Conservation (phyloP, 2,329 filamentous ascomycete species). For the Apiospora marii region DNA sequence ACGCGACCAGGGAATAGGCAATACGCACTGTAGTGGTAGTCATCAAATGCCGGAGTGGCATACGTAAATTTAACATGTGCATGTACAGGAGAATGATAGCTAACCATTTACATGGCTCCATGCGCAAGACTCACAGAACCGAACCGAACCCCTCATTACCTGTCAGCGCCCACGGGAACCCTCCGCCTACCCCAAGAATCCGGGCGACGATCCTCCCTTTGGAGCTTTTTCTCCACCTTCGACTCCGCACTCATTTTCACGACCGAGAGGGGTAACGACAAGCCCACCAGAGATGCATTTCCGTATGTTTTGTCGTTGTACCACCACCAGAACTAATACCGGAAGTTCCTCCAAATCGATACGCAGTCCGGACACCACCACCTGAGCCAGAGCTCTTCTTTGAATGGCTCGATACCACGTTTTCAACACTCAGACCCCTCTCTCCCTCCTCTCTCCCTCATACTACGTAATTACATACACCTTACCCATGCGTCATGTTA, state of each 20-base stretch:
- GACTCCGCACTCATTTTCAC: not conserved
- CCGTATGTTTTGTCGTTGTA: not conserved
- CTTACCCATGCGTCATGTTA: not conserved
- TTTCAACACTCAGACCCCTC: constrained; percentile 9
- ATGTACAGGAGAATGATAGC: too few relatives aligned
- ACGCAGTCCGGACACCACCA: not conserved
- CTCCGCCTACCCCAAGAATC: not conserved
- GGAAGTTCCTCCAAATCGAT: not conserved
- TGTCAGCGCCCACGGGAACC: not conserved
- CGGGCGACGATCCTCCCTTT: not conserved
- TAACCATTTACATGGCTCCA: not conserved
- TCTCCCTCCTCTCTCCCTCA: not conserved
- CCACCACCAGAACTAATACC: not conserved
- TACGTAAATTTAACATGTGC: not conserved
- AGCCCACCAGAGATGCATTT: not conserved
- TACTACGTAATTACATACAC: not conserved
- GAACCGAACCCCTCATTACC: not conserved
- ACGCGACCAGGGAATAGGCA: not conserved
- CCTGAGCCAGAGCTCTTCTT: not conserved
- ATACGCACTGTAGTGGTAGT: not conserved
- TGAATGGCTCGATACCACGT: constrained; percentile 4
- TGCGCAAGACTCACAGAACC: not conserved
- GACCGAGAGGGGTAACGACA: not conserved
- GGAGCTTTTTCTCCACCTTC: not conserved
- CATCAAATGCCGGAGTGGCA: not conserved